A percentile compares a stretch with the other conserved stretches of the same genome.
These are phyloP conservation scores for Wakefieldia striispora DNA, from an alignment of 768 basidiomycete species.

Conservation along the genomic window DNA sequence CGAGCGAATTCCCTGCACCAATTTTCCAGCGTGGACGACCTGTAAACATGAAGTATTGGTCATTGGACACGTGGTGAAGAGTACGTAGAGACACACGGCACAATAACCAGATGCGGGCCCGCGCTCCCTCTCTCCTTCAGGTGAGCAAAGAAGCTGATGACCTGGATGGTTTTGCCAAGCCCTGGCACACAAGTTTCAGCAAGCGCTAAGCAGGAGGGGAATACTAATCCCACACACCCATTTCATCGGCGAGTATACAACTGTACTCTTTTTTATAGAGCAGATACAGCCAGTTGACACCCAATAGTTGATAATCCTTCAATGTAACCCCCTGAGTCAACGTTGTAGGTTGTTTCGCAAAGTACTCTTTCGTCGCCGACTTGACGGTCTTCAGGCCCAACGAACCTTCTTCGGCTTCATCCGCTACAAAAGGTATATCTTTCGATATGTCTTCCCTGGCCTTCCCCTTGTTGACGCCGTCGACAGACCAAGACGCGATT, in stretches of 20 bases:
- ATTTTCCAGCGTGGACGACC: constrained; percentile 95
- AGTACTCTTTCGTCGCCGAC: constrained; percentile 54
- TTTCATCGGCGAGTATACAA: constrained; percentile 98
- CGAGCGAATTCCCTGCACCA: constrained; percentile 96
- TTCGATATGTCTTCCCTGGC: constrained; percentile 33
- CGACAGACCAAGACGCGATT: constrained; percentile 74
- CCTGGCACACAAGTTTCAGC: constrained; percentile 44
- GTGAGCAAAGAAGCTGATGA: constrained; percentile 93
- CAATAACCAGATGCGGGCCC: constrained; percentile 92
- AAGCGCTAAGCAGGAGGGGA: neutral
- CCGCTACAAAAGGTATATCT: constrained; percentile 20
- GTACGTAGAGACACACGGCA: constrained; percentile 66
- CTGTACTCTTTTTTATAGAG: constrained; percentile 78
- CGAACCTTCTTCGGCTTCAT: constrained; percentile 58
- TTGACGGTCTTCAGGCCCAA: constrained; percentile 53
- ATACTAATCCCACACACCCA: constrained; percentile 62
- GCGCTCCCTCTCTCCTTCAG: constrained; percentile 74
- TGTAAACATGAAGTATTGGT: constrained; percentile 29
- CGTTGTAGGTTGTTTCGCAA: constrained; percentile 69
- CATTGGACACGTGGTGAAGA: neutral
- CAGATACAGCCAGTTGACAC: constrained; percentile 96
- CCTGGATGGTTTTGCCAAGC: constrained; percentile 97
- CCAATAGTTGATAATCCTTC: constrained; percentile 96
- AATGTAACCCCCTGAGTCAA: constrained; percentile 67
- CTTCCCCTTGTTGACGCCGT: constrained; percentile 36